Evolutionary conservation across 129 eudicot genomes (phyloP).

Genomic region (Silybum marianum): DNA sequence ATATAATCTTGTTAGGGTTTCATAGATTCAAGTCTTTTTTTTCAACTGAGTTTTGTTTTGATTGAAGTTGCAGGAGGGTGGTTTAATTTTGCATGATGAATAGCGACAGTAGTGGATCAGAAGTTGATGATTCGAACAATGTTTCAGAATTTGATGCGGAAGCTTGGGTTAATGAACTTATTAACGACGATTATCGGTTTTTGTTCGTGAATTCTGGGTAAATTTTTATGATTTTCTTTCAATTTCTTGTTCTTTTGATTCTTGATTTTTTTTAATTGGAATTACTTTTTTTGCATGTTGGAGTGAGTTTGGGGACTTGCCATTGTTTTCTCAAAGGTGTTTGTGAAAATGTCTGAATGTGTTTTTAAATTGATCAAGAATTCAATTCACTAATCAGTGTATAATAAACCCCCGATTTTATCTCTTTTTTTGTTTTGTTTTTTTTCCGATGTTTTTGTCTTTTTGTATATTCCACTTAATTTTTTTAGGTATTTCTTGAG

Average conservation of each 20-base stretch:
- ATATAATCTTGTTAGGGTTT: neutral
- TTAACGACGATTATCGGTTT: neutral
- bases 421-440: neutral
- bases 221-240: slow-evolving; percentile 1
- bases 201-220: slow-evolving; percentile 13
- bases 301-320: neutral
- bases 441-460: neutral
- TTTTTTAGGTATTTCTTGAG: neutral
- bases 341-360: neutral
- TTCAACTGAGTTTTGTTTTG: neutral
- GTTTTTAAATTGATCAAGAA: neutral
- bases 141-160: neutral
- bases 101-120: neutral
- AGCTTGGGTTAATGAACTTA: neutral
- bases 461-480: neutral
- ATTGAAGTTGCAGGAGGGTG: slow-evolving; percentile 26
- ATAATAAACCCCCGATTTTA: neutral
- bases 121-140: neutral
- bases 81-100: slow-evolving; percentile 33
- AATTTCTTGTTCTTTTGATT: neutral
- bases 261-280: neutral
- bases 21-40: neutral
- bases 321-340: neutral
- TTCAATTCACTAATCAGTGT: neutral
- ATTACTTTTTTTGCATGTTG: slow-evolving; percentile 9